Conservation (phyloP, 257 asterid genomes). For the Nyctanthes arbortristis region DNA sequence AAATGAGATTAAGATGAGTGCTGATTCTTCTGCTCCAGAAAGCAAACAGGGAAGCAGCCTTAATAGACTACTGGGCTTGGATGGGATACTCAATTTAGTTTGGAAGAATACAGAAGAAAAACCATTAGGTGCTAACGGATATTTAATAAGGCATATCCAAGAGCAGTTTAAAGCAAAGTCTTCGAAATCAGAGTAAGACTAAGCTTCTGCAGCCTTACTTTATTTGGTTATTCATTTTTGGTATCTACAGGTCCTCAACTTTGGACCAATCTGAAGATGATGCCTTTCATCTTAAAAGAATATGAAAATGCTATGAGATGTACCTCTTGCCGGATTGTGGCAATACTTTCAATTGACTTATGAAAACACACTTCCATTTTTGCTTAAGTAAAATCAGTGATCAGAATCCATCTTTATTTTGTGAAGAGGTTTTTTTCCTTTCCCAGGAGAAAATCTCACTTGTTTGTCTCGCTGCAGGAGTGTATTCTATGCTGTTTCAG, state of each 20-base stretch:
- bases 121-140: conserved; percentile 86
- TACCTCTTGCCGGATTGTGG: conserved; percentile 15
- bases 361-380: not conserved
- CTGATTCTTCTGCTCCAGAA: conserved; percentile 73
- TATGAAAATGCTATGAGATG: conserved; percentile 13
- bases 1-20: conserved; percentile 95
- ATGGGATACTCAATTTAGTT: conserved; percentile 93
- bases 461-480: conserved; percentile 53
- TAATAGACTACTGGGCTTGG: conserved; percentile 86
- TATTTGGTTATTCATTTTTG: too few species aligned
- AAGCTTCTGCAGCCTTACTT: conserved; percentile 25
- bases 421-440: conserved; percentile 17
- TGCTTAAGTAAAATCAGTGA: too few species aligned
- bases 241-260: not conserved
- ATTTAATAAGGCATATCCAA: conserved; percentile 85
- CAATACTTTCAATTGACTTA: not conserved
- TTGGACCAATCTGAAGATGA: not conserved
- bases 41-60: conserved; percentile 93
- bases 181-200: conserved; percentile 87
- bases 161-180: conserved; percentile 96
- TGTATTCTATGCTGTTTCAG: conserved; percentile 74
- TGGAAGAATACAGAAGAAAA: conserved; percentile 97
- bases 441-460: not conserved
- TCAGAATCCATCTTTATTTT: conserved; percentile 17
- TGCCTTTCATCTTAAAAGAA: conserved; percentile 16